Base-by-base conservation (phyloP, 2,329 filamentous ascomycete species). In the Nemania sp. region DNA sequence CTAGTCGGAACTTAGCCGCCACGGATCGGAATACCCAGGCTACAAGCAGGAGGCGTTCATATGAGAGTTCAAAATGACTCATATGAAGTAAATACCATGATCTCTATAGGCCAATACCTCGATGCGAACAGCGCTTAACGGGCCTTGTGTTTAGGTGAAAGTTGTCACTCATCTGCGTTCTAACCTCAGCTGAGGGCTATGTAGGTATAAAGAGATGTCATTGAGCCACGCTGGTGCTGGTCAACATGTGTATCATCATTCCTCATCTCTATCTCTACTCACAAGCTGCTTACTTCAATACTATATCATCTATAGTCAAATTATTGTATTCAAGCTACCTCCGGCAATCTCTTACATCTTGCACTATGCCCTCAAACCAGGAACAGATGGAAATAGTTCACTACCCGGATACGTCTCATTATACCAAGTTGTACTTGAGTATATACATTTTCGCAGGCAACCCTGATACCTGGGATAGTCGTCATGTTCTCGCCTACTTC, bases 401-500 rank as follows among this genome's bases (percentile, higher is more conserved):
- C 22, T 22, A 57, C 20, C 22, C 1, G 15, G 20, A 27, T 43
- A 22, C 24, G 5, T 57, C 20, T n/a, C 18, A n/a, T n/a, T n/a
- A 43, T 3, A 58, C 55, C 15, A 49, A 29, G 41, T 5, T 58
- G 24, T 58, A 58, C 55, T 22, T 58, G 41, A 47, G 22, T 11
- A 58, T 58, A 47, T 58, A 22, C 55, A 15, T 49, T 20, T 58
- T 58, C 24, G 22, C 41, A 32, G 41, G 55, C 10, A 0, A 47
- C 2, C 55, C 55, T 15, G 55, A 58, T 7, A 5, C 22, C 15
- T 13, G 27, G 13, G 20, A 11, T 58, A 47, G 18, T 7, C 55
- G 55, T 8, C 55, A 58, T 47, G 55, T 58, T 8, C 38, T 58
- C 24, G n/a, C n/a, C 2, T 47, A 58, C 24, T 58, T 58, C 22